Percentiles rank a stretch among this genome's conserved stretches.
These are phyloP conservation scores for Ensete glaucum DNA, from an alignment of 176 grass and related monocot genomes.

Conservation along the genomic window DNA sequence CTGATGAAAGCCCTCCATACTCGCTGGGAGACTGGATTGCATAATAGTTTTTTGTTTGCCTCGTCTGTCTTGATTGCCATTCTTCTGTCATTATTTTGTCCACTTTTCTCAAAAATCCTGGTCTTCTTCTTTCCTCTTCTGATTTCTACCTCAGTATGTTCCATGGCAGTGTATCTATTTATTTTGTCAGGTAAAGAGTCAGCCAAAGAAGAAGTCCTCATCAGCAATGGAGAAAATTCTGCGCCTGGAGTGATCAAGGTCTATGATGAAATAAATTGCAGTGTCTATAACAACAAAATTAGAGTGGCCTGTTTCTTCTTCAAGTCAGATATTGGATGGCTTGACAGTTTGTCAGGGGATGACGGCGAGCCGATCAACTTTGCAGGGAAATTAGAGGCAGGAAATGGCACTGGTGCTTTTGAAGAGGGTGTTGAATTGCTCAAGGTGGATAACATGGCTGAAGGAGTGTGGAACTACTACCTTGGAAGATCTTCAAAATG, in stretches of 20 bases:
- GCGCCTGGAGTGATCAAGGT: constrained; percentile 32
- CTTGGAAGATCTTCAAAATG: constrained; percentile 48
- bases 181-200: constrained; percentile 18
- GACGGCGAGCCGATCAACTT: constrained; percentile 40
- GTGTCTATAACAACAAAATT: constrained; percentile 12
- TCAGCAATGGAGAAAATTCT: constrained; percentile 21
- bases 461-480: constrained; percentile 45
- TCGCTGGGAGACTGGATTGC: neutral
- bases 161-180: constrained; percentile 25
- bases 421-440: constrained; percentile 36
- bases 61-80: neutral
- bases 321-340: constrained; percentile 12
- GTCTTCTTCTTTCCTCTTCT: constrained; percentile 52
- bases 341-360: constrained; percentile 7
- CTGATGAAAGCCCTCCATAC: constrained; percentile 10
- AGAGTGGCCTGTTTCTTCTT: constrained; percentile 38
- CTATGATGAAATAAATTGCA: constrained; percentile 42
- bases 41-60: neutral
- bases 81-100: neutral
- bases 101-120: constrained; percentile 21
- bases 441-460: constrained; percentile 32
- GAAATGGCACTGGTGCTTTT: neutral
- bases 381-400: constrained; percentile 31
- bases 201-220: constrained; percentile 33
- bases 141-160: constrained; percentile 40